Evolutionary conservation across 441 rosid genomes (phyloP).

Genomic region (Pelargonium citronellum): DNA sequence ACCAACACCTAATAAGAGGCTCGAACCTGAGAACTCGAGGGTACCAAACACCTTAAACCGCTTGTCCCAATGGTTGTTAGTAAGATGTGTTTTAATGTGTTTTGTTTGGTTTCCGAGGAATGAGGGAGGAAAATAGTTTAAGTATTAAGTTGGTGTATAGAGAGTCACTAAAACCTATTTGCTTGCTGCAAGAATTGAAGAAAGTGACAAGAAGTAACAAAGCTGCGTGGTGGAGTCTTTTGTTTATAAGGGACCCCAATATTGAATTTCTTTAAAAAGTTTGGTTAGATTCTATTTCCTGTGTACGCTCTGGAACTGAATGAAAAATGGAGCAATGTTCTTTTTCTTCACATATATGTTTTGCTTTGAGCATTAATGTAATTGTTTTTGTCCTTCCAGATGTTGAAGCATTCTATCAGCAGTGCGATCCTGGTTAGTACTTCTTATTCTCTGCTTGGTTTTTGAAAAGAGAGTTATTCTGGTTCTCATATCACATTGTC

Average conservation of each 20-base stretch:
- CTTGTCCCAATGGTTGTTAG: too few relatives aligned
- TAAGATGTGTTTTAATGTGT: not conserved
- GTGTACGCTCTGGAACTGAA: not conserved
- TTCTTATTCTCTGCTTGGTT: not conserved
- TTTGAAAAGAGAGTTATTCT: not conserved
- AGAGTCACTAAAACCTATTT: not conserved
- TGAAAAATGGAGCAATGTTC: not conserved
- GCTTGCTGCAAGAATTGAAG: not conserved
- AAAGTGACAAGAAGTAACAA: not conserved
- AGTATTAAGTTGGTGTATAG: not conserved
- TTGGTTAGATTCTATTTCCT: not conserved
- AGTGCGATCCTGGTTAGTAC: slow-evolving; percentile 66
- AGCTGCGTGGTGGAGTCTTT: not conserved
- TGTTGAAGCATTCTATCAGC: slow-evolving; percentile 58
- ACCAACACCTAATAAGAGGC: too few relatives aligned
- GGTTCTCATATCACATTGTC: not conserved
- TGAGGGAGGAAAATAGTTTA: not conserved
- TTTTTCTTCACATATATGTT: not conserved
- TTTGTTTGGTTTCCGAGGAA: not conserved
- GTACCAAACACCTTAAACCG: too few relatives aligned
- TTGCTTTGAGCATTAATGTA: slow-evolving; percentile 6
- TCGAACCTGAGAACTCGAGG: too few relatives aligned
- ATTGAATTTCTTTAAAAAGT: not conserved
- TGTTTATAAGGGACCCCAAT: not conserved
- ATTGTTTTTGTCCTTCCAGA: slow-evolving; percentile 37